Conservation (phyloP, 352 stramenopile genomes). For the Phytophthora pseudosyringae region DNA sequence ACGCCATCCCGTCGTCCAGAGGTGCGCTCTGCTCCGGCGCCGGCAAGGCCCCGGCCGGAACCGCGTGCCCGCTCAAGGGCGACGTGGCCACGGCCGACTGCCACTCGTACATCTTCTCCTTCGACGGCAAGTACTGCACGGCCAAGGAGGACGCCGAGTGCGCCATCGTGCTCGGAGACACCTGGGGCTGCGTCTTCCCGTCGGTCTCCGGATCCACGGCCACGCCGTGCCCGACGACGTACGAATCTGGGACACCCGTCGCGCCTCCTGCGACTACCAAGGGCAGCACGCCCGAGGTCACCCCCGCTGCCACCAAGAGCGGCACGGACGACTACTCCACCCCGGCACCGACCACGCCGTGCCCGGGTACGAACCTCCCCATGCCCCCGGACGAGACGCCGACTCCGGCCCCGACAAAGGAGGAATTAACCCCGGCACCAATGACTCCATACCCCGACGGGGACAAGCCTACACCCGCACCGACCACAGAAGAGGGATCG, state of each 20-base stretch:
- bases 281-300: no score
- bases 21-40: constrained; percentile 53
- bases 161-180: constrained; percentile 37
- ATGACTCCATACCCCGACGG: no score
- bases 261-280: constrained; percentile 21
- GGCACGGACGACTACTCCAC: constrained; percentile 1
- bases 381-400: neutral
- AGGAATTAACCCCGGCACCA: no score
- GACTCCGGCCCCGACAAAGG: neutral
- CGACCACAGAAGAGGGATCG: no score
- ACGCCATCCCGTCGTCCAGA: constrained; percentile 44
- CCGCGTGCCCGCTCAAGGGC: constrained; percentile 18
- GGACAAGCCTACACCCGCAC: no score
- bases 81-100: constrained; percentile 46
- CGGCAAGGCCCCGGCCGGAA: constrained; percentile 41
- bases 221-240: constrained; percentile 28
- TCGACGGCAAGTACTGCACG: constrained; percentile 44
- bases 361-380: neutral
- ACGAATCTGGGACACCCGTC: constrained; percentile 15
- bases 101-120: constrained; percentile 50
- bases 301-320: no score
- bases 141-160: constrained; percentile 50
- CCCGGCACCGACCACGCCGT: constrained; percentile 2
- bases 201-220: constrained; percentile 16
- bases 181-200: constrained; percentile 49